phyloP scores from a whole-genome alignment of 371 early-diverging fungal species.

The Syncephalastrum monosporum region DNA sequence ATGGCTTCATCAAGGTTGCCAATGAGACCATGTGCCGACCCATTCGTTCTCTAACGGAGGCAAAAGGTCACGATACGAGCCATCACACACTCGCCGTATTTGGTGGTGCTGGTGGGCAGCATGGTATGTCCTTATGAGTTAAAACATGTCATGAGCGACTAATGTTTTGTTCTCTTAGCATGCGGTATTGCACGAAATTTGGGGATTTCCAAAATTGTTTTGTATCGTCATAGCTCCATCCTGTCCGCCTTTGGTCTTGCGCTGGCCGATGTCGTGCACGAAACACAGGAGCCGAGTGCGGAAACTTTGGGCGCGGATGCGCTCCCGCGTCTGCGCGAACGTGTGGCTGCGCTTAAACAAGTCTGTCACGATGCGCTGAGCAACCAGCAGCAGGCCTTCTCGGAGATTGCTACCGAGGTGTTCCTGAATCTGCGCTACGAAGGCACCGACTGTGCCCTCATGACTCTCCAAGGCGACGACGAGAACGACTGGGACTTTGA shows the following conservation, averaged over 20 bases:
- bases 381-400: constrained; percentile 67
- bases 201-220: constrained; percentile 78
- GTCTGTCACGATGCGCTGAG: constrained; percentile 45
- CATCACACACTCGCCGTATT: constrained; percentile 89
- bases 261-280: constrained; percentile 90
- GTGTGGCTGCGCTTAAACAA: constrained; percentile 47
- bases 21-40: constrained; percentile 96
- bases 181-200: constrained; percentile 90
- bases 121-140: constrained; percentile 28
- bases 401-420: constrained; percentile 57
- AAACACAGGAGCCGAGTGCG: constrained; percentile 83
- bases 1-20: constrained; percentile 92
- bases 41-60: constrained; percentile 92
- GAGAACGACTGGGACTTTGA: constrained; percentile 58
- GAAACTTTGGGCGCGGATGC: constrained; percentile 29
- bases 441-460: constrained; percentile 93
- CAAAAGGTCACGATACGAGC: constrained; percentile 87
- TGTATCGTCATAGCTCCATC: constrained; percentile 89
- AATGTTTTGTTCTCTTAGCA: constrained; percentile 41
- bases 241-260: constrained; percentile 92
- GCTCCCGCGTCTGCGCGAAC: constrained; percentile 45
- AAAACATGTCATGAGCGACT: neutral
- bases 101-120: constrained; percentile 95
- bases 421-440: constrained; percentile 92
- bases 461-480: constrained; percentile 72